Conservation (phyloP, 2,329 filamentous ascomycete genomes). For the Dothidotthia symphoricarpi region DNA sequence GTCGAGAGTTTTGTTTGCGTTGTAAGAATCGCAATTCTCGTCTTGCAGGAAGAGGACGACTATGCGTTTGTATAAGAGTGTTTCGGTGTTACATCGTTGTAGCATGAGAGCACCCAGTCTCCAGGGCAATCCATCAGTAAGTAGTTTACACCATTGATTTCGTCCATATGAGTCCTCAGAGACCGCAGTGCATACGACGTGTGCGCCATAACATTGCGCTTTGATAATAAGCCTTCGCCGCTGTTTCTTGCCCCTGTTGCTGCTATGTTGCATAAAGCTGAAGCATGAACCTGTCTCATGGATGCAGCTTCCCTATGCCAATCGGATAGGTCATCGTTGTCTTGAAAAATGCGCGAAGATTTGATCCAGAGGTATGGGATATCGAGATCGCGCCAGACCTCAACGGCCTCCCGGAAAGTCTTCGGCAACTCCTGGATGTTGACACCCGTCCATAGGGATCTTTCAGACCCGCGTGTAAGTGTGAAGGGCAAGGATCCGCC, state of each 20-base stretch:
- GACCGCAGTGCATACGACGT: neutral
- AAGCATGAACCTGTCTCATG: conserved; percentile 3
- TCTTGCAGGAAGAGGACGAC: neutral
- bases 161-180: neutral
- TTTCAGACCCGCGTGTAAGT: neutral
- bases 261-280: conserved; percentile 5
- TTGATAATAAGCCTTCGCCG: neutral
- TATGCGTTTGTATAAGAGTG: neutral
- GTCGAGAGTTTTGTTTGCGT: neutral
- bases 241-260: conserved; percentile 1
- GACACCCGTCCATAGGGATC: conserved; percentile 3
- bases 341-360: conserved; percentile 11
- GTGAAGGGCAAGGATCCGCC: neutral
- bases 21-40: neutral
- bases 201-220: neutral
- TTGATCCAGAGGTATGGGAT: conserved; percentile 8
- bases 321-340: conserved; percentile 4
- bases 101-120: conserved; percentile 1
- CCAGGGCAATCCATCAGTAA: neutral
- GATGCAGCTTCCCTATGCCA: conserved; percentile 1
- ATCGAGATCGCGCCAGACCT: neutral
- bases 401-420: conserved; percentile 10
- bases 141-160: neutral
- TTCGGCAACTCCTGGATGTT: conserved; percentile 5
- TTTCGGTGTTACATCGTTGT: neutral